Evolutionary conservation across 495 filamentous ascomycete genomes (phyloP), one percentile per base, ranked within the genome.

Genomic region (Acidomyces sp.): DNA sequence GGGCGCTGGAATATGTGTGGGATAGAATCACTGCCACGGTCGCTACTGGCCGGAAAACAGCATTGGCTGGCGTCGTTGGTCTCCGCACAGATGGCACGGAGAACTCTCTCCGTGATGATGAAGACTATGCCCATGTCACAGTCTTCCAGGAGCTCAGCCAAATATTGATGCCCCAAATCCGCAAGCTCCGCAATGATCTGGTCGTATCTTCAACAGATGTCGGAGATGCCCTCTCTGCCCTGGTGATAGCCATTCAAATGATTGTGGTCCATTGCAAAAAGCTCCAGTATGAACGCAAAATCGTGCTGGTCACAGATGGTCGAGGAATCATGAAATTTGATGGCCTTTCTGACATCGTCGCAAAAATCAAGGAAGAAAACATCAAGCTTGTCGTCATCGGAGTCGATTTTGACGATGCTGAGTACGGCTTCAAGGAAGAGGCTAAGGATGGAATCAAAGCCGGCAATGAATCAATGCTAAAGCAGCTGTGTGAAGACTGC

Each of bases 361-460:
- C 55, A 0, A 83, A 82, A 52, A 69, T 95, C 20, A 82, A 81
- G 45, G 65, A 73, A 18, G 72, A 80, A 42, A 69, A 70, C 22
- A 88, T 94, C 49, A 75, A 88, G 48, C 69, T 96, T 28, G 63
- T 76, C 7, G 58, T 95, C 15, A 60, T 97, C 37, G 90, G 90
- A 5, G 71, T 87, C 19, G 90, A 99, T 60, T 96, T 96, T 57
- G 86, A 99, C 50, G 92, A 95, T 62, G 55, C 75, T 3, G 86
- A 93, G 22, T 94, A 76, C 53, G 86, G 87, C 20, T 80, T 83
- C 53, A 92, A 88, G 58, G 88, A 99, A 64, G 88, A 99, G 59
- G 75, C 81, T 49, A 99, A 99, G 59, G 65, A 73, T 35, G 42
- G 68, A 72, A 33, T 17, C 25, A 56, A 54, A 31, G 33, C 34